These are phyloP conservation scores for Colletotrichum cuscutae DNA, from an alignment of 2,329 filamentous ascomycete species.

Conservation along the genomic window DNA sequence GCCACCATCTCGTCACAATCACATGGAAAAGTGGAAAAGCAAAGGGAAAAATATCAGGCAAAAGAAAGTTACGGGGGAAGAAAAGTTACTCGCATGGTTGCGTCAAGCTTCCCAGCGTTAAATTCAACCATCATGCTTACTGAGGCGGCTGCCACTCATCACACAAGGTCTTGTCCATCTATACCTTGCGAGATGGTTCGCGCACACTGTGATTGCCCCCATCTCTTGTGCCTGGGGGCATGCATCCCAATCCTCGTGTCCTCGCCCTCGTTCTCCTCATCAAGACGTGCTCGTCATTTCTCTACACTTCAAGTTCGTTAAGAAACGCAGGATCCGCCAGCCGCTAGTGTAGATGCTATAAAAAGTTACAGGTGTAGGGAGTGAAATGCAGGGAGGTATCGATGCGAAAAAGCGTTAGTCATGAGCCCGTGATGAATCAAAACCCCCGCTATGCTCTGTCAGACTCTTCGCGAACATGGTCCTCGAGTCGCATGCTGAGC, in stretches of 20 bases:
- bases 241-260: not conserved
- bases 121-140: not conserved
- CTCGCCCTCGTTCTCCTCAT: not conserved
- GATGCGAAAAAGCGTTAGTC: conserved; percentile 25
- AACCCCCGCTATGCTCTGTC: conserved; percentile 61
- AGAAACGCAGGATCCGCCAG: conserved; percentile 23
- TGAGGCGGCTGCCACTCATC: not conserved
- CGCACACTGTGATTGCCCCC: not conserved
- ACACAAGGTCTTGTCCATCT: not conserved
- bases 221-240: not conserved
- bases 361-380: conserved; percentile 30
- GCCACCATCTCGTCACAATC: conserved; percentile 2
- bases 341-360: conserved; percentile 32
- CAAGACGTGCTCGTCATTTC: conserved; percentile 12
- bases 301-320: conserved; percentile 21
- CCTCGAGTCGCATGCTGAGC: conserved; percentile 68
- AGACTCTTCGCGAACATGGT: conserved; percentile 78
- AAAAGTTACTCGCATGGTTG: conserved; percentile 1
- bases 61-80: not conserved
- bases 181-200: not conserved
- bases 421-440: conserved; percentile 11
- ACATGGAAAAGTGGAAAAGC: conserved; percentile 3
- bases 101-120: not conserved
- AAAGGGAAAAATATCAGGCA: not conserved
- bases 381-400: conserved; percentile 32